Evolutionary conservation across 768 basidiomycete species (phyloP).

Genomic region (Suillus weaverae): DNA sequence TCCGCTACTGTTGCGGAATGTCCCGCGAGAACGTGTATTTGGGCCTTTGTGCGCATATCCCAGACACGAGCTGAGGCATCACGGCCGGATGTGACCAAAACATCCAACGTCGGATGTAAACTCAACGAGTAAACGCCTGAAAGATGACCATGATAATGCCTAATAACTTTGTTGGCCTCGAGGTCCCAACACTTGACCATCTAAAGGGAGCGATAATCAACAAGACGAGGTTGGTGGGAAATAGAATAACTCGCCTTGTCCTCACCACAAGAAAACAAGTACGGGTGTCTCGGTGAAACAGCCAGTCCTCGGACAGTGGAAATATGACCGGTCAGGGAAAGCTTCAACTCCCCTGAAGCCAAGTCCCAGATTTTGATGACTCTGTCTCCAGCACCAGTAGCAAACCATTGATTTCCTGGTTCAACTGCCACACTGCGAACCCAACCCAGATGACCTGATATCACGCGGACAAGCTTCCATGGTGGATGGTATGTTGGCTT

Average conservation of each 20-base stretch:
- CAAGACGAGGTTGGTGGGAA: neutral
- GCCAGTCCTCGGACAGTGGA: conserved; percentile 94
- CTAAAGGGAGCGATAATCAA: conserved; percentile 38
- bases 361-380: conserved; percentile 99
- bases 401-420: conserved; percentile 98
- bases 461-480: conserved; percentile 96
- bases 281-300: conserved; percentile 91
- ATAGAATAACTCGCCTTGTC: conserved; percentile 71
- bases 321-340: conserved; percentile 97
- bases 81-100: conserved; percentile 92
- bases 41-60: conserved; percentile 99
- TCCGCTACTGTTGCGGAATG: conserved; percentile 96
- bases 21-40: conserved; percentile 89
- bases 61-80: conserved; percentile 97
- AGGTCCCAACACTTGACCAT: conserved; percentile 99
- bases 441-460: conserved; percentile 98
- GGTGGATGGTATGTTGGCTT: conserved; percentile 95
- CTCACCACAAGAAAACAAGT: conserved; percentile 95
- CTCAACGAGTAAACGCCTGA: conserved; percentile 95
- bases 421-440: conserved; percentile 95
- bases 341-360: conserved; percentile 93
- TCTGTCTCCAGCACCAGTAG: conserved; percentile 94
- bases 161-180: conserved; percentile 97
- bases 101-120: conserved; percentile 92
- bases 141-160: conserved; percentile 97